Conservation (phyloP, 2,329 filamentous ascomycete genomes). For the Venturia carpophila region DNA sequence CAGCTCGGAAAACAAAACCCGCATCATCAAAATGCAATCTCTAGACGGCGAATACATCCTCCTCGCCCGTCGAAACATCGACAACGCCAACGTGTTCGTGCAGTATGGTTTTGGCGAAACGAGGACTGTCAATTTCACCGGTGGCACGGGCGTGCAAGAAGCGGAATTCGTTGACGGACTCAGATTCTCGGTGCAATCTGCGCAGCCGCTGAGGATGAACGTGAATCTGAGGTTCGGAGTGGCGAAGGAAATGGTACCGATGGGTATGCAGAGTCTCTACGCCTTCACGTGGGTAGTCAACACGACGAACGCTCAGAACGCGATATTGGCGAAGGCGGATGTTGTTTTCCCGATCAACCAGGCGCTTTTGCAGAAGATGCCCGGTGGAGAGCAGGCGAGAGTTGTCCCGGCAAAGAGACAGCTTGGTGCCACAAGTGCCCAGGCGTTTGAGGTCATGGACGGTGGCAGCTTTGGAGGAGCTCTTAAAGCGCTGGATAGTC, state of each 20-base stretch:
- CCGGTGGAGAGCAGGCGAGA: neutral
- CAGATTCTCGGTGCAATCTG: constrained; percentile 20
- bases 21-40: constrained; percentile 29
- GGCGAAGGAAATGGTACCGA: neutral
- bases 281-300: constrained; percentile 12
- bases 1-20: constrained; percentile 21
- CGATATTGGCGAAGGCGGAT: neutral
- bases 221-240: constrained; percentile 18
- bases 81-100: constrained; percentile 28
- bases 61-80: constrained; percentile 25
- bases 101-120: constrained; percentile 30
- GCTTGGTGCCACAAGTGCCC: neutral
- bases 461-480: neutral
- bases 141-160: constrained; percentile 23
- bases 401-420: neutral
- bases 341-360: neutral
- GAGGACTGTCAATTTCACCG: constrained; percentile 27
- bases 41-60: constrained; percentile 29
- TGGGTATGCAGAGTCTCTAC: neutral
- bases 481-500: neutral
- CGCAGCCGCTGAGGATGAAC: constrained; percentile 18
- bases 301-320: neutral
- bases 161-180: constrained; percentile 28
- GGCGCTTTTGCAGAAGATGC: neutral
- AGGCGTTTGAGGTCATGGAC: neutral